phyloP scores from a whole-genome alignment of 495 filamentous ascomycete genomes.

The Hypomontagnella submonticulosa region DNA sequence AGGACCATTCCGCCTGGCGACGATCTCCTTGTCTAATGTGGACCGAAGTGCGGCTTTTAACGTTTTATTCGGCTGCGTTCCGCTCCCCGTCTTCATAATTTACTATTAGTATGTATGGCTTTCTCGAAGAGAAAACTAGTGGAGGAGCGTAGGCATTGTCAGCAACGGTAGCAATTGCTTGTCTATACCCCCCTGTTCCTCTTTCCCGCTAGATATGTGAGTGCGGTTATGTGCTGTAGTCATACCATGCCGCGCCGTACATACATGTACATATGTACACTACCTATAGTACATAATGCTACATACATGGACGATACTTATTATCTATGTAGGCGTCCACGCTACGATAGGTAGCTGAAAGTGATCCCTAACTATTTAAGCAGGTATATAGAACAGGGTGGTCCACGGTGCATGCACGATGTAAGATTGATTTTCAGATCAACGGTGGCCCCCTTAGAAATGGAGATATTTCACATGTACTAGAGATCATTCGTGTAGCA shows the following conservation, averaged over 20 bases:
- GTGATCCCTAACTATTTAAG: conserved; percentile 31
- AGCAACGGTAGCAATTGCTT: conserved; percentile 37
- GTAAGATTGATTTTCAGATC: conserved; percentile 51
- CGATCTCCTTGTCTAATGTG: conserved; percentile 10
- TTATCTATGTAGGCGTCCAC: conserved; percentile 26
- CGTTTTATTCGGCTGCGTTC: conserved; percentile 33
- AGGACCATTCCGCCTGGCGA: neutral
- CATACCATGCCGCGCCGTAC: conserved; percentile 44
- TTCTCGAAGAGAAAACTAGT: conserved; percentile 32
- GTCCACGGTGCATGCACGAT: conserved; percentile 51
- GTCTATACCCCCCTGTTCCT: conserved; percentile 31
- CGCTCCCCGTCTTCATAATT: conserved; percentile 25
- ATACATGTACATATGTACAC: conserved; percentile 44
- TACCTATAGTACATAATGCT: conserved; percentile 31
- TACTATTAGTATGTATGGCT: conserved; percentile 18
- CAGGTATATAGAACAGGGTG: conserved; percentile 42
- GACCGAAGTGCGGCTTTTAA: conserved; percentile 29
- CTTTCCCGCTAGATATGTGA: conserved; percentile 45
- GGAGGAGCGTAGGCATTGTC: conserved; percentile 21
- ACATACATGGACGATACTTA: conserved; percentile 35
- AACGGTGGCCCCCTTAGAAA: conserved; percentile 43
- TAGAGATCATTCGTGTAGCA: conserved; percentile 24
- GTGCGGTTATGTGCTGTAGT: conserved; percentile 47
- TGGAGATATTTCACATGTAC: conserved; percentile 27
- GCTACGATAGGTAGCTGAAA: conserved; percentile 24